Evolutionary conservation across 148 eudicot species (phyloP).

Genomic region (Chenopodium formosanum): DNA sequence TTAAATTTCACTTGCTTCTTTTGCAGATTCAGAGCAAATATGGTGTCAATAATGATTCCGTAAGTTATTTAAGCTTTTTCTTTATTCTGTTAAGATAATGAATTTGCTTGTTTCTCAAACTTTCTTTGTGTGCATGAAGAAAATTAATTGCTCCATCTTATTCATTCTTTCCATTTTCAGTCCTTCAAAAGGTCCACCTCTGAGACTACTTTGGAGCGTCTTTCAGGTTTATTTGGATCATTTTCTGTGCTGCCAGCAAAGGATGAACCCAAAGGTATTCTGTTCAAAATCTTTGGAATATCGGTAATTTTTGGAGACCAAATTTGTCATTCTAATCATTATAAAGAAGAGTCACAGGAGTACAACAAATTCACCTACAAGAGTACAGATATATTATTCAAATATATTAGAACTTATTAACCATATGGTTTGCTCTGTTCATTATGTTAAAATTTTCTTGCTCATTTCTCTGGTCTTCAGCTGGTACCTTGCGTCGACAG

Average conservation of each 20-base stretch:
- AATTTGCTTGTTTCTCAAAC: not conserved
- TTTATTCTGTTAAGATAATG: not conserved
- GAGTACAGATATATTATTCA: too few relatives aligned
- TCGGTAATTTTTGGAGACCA: too few relatives aligned
- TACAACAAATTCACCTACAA: too few relatives aligned
- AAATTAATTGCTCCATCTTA: not conserved
- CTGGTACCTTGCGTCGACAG: conserved; percentile 75
- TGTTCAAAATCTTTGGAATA: not conserved
- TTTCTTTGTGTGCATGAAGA: not conserved
- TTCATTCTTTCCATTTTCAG: conserved; percentile 29
- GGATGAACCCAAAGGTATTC: conserved; percentile 61
- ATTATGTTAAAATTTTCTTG: not conserved
- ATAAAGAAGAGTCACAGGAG: too few relatives aligned
- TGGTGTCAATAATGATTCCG: conserved; percentile 61
- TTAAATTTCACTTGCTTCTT: conserved; percentile 7
- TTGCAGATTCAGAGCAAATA: conserved; percentile 84
- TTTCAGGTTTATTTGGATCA: conserved; percentile 71
- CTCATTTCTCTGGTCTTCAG: conserved; percentile 13
- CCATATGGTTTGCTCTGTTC: not conserved
- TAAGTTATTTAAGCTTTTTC: conserved; percentile 33
- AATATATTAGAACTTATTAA: not conserved
- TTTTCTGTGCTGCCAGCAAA: conserved; percentile 53
- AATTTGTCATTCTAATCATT: too few relatives aligned
- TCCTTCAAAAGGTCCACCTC: conserved; percentile 70
- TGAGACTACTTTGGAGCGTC: conserved; percentile 63